Base-by-base conservation (phyloP, 805 yeast genomes). In the Wickerhamomyces kurtzmanii region DNA sequence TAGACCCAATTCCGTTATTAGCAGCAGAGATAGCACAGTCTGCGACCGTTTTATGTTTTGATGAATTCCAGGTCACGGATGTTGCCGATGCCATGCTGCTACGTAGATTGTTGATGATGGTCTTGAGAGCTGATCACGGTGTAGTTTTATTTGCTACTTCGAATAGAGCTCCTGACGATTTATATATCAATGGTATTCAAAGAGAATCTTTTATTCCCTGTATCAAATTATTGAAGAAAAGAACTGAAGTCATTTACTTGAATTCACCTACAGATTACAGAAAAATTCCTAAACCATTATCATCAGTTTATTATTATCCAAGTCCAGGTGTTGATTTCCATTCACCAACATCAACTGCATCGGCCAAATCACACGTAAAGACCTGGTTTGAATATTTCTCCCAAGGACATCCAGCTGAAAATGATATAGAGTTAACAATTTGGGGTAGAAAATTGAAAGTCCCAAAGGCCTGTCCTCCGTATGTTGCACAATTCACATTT, bases 51-150 rank as follows among this genome's bases (percentile, higher is more conserved):
- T 53, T 91, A 34, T 91, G 98, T 53, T 84, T 91, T 50, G 98
- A 91, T 56, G 98, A 91, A 57, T 89, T 91, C 49, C 97, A 91
- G 55, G 98, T 91, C 23, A 85, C 95, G 1, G 98, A 91, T 52
- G 96, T 91, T 17, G 98, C 97, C 1, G 98, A 91, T 54, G 98
- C 98, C 3, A 91, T 91, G 97, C 64, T 91, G 19, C 62, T 91
- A 23, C 71, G 98, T 37, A 64, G 96, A 28, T 58, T 87, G 22
- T 47, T 84, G 22, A 70, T 73, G 43, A 53, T 73, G 21, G 62
- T 83, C n/a, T 55, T 87, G 31, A 69, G 79, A 25, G 71, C 76
- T 1, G 71, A 77, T 29, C 79, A 80, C 45, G 97, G 97, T 1
- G 76, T 87, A 14, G 75, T 87, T 2, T 57, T 91, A 8, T 87